Conservation (phyloP, 2,329 filamentous ascomycete species). For the Colletotrichum paranaense region DNA sequence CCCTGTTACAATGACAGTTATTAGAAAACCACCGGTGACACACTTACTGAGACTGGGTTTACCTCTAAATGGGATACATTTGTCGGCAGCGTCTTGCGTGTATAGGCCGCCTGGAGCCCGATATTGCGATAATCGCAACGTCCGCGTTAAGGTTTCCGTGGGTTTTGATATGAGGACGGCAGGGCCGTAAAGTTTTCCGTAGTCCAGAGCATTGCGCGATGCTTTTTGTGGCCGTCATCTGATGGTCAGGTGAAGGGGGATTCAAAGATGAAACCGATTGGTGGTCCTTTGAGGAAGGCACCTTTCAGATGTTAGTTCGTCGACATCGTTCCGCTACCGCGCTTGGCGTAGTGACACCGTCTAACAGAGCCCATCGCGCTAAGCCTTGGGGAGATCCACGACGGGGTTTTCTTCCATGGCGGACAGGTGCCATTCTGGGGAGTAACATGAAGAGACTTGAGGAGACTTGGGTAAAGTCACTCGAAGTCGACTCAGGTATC, state of each 20-base stretch:
- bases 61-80: not conserved
- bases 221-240: constrained; percentile 10
- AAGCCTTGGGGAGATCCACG: constrained; percentile 6
- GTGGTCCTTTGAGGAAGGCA: not conserved
- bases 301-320: not conserved
- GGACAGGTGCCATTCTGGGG: not conserved
- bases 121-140: not conserved
- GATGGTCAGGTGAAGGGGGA: not conserved
- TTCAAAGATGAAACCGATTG: not conserved
- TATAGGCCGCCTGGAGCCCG: not conserved
- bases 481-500: constrained; percentile 9
- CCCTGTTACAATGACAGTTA: not conserved
- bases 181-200: not conserved
- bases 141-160: not conserved
- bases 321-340: not conserved
- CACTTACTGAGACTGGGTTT: not conserved
- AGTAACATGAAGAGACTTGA: constrained; percentile 17
- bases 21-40: not conserved
- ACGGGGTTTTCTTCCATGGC: not conserved
- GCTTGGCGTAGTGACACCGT: constrained; percentile 10
- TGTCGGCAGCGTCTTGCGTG: not conserved
- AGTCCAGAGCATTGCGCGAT: not conserved
- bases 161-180: not conserved
- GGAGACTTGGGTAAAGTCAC: constrained; percentile 20
- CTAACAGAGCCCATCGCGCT: not conserved